Percentiles rank a stretch among this genome's conserved stretches.
phyloP scores from a whole-genome alignment of 176 grass and related monocot genomes.

The Zoysia pacifica region DNA sequence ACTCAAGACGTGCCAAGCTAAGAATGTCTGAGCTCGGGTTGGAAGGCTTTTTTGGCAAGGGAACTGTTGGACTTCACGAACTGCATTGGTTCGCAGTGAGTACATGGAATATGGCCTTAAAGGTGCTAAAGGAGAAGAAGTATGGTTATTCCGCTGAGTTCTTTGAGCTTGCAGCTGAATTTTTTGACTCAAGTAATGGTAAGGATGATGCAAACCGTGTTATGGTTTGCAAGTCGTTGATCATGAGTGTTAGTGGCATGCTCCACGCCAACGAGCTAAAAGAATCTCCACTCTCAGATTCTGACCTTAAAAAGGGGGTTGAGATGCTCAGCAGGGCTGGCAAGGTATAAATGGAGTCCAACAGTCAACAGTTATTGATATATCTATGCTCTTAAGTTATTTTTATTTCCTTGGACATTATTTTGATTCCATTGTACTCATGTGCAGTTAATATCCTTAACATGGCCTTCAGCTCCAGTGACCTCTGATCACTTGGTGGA shows the following conservation, averaged over 20 bases:
- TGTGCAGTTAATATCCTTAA: slow-evolving; percentile 55
- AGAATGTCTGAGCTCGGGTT: slow-evolving; percentile 64
- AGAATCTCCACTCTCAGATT: slow-evolving; percentile 54
- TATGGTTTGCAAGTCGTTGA: slow-evolving; percentile 74
- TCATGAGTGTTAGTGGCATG: slow-evolving; percentile 67
- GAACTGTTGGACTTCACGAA: slow-evolving; percentile 61
- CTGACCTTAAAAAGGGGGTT: slow-evolving; percentile 73
- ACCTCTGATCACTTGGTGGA: slow-evolving; percentile 48
- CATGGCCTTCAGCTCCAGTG: slow-evolving; percentile 44
- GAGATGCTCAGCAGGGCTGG: slow-evolving; percentile 83
- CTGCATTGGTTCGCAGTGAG: slow-evolving; percentile 77
- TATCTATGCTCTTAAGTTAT: neutral
- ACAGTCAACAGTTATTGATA: slow-evolving; percentile 27
- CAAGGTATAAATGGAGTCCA: slow-evolving; percentile 66
- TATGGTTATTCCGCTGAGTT: slow-evolving; percentile 66
- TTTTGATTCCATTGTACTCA: slow-evolving; percentile 42
- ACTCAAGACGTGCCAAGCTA: slow-evolving; percentile 59
- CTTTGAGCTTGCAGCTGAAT: slow-evolving; percentile 74
- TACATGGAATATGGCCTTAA: slow-evolving; percentile 75
- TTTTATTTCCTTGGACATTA: slow-evolving; percentile 30
- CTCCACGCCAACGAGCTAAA: slow-evolving; percentile 62
- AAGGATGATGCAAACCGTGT: slow-evolving; percentile 48
- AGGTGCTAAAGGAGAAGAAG: slow-evolving; percentile 51
- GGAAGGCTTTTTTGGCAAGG: slow-evolving; percentile 71
- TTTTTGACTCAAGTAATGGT: slow-evolving; percentile 46